Percentiles rank a stretch among this genome's conserved stretches.
Evolutionary conservation across 1,284 basidiomycete genomes (phyloP).

Genomic region (Pseudozyma tsukubaensis): DNA sequence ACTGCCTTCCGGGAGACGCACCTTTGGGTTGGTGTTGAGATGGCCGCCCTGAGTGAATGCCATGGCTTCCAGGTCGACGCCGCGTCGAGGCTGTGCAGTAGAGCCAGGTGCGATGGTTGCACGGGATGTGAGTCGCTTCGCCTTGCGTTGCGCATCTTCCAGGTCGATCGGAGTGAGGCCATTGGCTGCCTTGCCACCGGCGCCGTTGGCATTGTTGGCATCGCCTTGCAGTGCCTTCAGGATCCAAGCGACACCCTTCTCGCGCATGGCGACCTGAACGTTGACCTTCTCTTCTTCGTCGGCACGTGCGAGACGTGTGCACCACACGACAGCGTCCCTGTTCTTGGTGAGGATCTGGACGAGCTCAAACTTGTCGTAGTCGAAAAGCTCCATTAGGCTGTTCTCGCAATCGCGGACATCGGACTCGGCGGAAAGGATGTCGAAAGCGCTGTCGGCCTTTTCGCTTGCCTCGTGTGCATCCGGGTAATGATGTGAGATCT

Average conservation of each 20-base stretch:
- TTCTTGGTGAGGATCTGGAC: conserved; percentile 94
- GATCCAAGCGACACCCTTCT: conserved; percentile 97
- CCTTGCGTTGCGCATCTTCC: conserved; percentile 72
- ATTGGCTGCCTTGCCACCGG: conserved; percentile 30
- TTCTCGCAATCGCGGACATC: conserved; percentile 96
- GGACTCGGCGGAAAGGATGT: conserved; percentile 85
- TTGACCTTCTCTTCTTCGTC: conserved; percentile 91
- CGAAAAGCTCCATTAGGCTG: conserved; percentile 95
- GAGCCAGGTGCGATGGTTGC: conserved; percentile 90
- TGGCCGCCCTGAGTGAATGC: conserved; percentile 95
- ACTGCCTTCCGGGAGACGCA: conserved; percentile 94
- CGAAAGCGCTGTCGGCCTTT: conserved; percentile 86
- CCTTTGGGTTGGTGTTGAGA: conserved; percentile 98
- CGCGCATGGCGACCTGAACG: conserved; percentile 97
- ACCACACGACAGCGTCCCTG: conserved; percentile 96
- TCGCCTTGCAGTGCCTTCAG: conserved; percentile 77
- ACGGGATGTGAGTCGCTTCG: conserved; percentile 78
- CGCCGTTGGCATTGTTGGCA: conserved; percentile 11
- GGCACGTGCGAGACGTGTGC: conserved; percentile 91
- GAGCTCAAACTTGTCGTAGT: conserved; percentile 89
- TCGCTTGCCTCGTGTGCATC: conserved; percentile 94
- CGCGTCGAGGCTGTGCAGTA: conserved; percentile 81
- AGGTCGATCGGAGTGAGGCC: conserved; percentile 80
- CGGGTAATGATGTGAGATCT: conserved; percentile 87
- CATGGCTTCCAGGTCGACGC: conserved; percentile 92